Evolutionary conservation across 768 basidiomycete species (phyloP).

Genomic region (Inosperma sp.): DNA sequence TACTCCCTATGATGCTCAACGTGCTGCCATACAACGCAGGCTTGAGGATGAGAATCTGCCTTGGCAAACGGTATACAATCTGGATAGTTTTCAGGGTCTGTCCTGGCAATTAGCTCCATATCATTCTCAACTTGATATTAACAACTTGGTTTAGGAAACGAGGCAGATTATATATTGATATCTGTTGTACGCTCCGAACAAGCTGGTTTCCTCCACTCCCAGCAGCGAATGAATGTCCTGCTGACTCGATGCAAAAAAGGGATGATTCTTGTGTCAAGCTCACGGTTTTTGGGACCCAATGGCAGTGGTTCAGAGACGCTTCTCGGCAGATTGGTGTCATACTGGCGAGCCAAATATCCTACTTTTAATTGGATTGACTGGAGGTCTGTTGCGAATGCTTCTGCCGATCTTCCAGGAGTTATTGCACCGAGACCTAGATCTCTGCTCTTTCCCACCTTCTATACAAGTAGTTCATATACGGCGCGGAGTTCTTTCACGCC

Average conservation of each 20-base stretch:
- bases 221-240: constrained; percentile 50
- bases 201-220: constrained; percentile 44
- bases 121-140: background rate
- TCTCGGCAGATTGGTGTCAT: constrained; percentile 34
- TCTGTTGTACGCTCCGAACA: constrained; percentile 45
- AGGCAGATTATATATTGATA: constrained; percentile 45
- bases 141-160: constrained; percentile 39
- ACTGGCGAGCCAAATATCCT: constrained; percentile 20
- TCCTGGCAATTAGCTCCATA: background rate
- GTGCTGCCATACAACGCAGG: constrained; percentile 35
- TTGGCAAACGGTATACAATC: constrained; percentile 45
- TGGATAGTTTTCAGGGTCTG: constrained; percentile 53
- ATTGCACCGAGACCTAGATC: background rate
- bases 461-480: background rate
- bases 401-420: constrained; percentile 31
- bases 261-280: constrained; percentile 45
- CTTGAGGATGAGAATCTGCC: constrained; percentile 34
- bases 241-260: constrained; percentile 45
- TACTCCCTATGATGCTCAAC: constrained; percentile 52
- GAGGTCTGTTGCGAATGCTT: constrained; percentile 25
- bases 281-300: constrained; percentile 31
- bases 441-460: background rate
- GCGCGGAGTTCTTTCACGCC: background rate
- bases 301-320: constrained; percentile 35
- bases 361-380: constrained; percentile 30